phyloP scores from a whole-genome alignment of 495 filamentous ascomycete genomes.

The Staphylotrichum tortipilum region DNA sequence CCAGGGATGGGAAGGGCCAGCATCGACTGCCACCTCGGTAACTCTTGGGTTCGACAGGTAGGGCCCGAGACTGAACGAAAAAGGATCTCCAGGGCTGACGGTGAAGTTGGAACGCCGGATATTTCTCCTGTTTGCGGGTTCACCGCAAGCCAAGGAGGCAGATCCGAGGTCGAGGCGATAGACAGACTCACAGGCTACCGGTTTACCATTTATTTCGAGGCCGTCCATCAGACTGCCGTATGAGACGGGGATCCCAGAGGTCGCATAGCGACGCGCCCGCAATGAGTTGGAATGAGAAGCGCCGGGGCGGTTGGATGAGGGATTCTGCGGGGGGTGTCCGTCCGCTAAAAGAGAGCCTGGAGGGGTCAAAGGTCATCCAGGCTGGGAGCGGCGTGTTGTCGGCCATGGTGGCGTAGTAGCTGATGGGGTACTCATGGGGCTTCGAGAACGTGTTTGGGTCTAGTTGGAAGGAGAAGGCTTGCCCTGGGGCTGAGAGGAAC shows the following conservation, averaged over 20 bases:
- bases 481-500: constrained; percentile 29
- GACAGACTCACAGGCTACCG: constrained; percentile 39
- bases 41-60: constrained; percentile 45
- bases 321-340: constrained; percentile 55
- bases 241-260: constrained; percentile 43
- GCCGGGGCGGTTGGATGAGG: constrained; percentile 57
- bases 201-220: constrained; percentile 56
- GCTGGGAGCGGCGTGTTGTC: constrained; percentile 79
- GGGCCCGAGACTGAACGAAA: constrained; percentile 54
- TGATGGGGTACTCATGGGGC: constrained; percentile 21
- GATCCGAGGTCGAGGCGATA: constrained; percentile 38
- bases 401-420: constrained; percentile 66
- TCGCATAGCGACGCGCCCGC: constrained; percentile 64
- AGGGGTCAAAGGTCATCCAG: constrained; percentile 70
- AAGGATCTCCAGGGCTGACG: constrained; percentile 54
- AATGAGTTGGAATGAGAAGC: constrained; percentile 63
- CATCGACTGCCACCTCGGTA: constrained; percentile 46
- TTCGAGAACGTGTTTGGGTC: constrained; percentile 31
- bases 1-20: constrained; percentile 53
- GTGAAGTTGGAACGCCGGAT: constrained; percentile 59
- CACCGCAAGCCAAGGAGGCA: constrained; percentile 64
- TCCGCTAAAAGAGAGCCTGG: constrained; percentile 62
- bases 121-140: constrained; percentile 54
- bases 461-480: constrained; percentile 31
- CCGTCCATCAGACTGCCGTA: constrained; percentile 45